phyloP scores from a whole-genome alignment of 202 grass and related monocot species.

The Dendrocalamus latiflorus region DNA sequence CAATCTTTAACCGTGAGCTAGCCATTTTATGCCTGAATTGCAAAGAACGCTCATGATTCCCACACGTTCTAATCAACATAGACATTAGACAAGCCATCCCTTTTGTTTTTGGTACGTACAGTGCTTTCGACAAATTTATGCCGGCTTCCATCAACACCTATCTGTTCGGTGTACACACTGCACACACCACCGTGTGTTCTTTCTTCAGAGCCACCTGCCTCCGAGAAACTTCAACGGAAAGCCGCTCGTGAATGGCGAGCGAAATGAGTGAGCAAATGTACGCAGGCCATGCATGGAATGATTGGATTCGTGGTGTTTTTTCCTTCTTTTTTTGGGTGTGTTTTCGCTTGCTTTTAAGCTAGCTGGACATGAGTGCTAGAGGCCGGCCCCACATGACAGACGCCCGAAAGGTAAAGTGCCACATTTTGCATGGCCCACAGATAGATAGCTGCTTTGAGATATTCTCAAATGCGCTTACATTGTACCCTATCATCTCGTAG shows the following conservation, averaged over 20 bases:
- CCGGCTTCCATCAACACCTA: neutral
- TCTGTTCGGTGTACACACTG: too few species aligned
- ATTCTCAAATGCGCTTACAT: slow-evolving; percentile 4
- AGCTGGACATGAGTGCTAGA: neutral
- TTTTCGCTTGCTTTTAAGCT: neutral
- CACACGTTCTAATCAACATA: neutral
- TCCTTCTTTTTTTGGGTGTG: neutral
- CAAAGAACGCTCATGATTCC: neutral
- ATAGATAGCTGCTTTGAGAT: neutral
- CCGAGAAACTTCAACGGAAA: slow-evolving; percentile 7
- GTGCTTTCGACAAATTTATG: neutral
- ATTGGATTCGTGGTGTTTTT: neutral
- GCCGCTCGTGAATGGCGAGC: neutral
- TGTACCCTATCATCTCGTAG: neutral
- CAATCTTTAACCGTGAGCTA: neutral
- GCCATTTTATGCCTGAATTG: neutral
- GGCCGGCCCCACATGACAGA: neutral
- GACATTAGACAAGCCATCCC: neutral
- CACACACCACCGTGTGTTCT: neutral
- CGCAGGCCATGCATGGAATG: slow-evolving; percentile 18
- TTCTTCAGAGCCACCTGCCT: neutral
- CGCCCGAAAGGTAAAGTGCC: slow-evolving; percentile 19
- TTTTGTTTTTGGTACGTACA: neutral
- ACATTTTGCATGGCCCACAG: neutral
- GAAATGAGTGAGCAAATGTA: neutral